Conservation (phyloP, 371 early-diverging fungal species). For the Phascolomyces articulosus region DNA sequence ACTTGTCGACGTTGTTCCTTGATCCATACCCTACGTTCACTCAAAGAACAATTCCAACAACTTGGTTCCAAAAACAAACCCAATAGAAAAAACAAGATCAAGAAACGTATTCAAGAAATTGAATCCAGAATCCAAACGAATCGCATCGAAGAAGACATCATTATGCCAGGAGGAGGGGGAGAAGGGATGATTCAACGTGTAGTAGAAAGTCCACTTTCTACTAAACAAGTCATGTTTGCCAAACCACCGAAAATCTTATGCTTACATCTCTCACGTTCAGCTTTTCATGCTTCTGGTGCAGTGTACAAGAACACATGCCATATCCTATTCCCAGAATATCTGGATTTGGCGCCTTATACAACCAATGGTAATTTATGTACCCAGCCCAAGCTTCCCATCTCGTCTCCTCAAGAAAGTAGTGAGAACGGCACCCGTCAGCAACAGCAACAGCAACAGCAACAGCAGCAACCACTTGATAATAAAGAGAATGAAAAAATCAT, state of each 20-base stretch:
- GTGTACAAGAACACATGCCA: conserved; percentile 69
- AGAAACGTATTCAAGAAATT: conserved; percentile 23
- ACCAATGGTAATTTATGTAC: conserved; percentile 58
- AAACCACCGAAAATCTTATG: conserved; percentile 62
- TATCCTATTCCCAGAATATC: conserved; percentile 58
- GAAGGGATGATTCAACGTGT: conserved; percentile 13
- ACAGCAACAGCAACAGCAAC: not conserved
- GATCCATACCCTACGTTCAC: conserved; percentile 46
- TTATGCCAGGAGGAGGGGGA: too few species aligned
- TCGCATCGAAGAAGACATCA: conserved; percentile 13
- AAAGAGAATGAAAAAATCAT: too few species aligned
- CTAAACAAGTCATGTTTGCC: conserved; percentile 64
- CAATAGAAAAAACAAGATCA: conserved; percentile 33
- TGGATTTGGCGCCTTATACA: conserved; percentile 65
- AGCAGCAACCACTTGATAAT: not conserved
- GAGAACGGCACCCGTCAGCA: not conserved
- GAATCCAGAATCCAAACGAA: conserved; percentile 14
- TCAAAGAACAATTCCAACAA: conserved; percentile 36
- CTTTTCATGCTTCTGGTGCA: conserved; percentile 63
- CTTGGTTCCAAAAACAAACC: conserved; percentile 27
- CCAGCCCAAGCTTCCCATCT: conserved; percentile 58
- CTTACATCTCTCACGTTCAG: conserved; percentile 75
- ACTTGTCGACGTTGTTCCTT: conserved; percentile 75
- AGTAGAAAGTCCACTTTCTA: conserved; percentile 36
- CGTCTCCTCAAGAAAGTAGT: conserved; percentile 21